phyloP scores from a whole-genome alignment of 108 stramenopile species.

The Mayamaea pseudoterrestris region DNA sequence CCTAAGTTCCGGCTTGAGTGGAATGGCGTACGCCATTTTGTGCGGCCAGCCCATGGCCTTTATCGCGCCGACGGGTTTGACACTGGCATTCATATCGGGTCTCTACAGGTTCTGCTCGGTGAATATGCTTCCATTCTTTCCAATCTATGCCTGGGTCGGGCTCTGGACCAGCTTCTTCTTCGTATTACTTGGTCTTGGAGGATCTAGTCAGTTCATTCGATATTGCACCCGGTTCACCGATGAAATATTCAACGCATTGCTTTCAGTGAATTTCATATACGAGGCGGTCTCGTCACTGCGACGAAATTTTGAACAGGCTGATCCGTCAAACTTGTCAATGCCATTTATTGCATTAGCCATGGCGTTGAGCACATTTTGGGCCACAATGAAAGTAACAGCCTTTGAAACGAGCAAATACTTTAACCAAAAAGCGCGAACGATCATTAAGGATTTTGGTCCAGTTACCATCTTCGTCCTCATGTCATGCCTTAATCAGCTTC shows the following conservation, averaged over 20 bases:
- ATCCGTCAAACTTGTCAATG: slow-evolving; percentile 76
- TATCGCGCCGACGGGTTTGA: slow-evolving; percentile 93
- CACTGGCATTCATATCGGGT: slow-evolving; percentile 87
- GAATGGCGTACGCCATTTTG: slow-evolving; percentile 79
- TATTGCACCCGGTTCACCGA: slow-evolving; percentile 96
- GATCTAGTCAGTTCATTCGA: slow-evolving; percentile 75
- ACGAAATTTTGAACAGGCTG: slow-evolving; percentile 60
- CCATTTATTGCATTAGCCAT: slow-evolving; percentile 69
- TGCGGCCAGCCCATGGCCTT: slow-evolving; percentile 96
- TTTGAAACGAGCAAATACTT: slow-evolving; percentile 65
- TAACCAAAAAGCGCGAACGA: slow-evolving; percentile 53
- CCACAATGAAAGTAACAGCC: slow-evolving; percentile 52
- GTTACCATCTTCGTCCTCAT: slow-evolving; percentile 71
- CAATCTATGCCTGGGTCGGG: slow-evolving; percentile 90
- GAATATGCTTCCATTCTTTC: slow-evolving; percentile 80
- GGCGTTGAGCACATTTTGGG: slow-evolving; percentile 51
- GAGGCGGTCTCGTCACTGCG: slow-evolving; percentile 67
- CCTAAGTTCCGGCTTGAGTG: slow-evolving; percentile 68
- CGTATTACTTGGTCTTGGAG: slow-evolving; percentile 59
- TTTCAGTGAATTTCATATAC: slow-evolving; percentile 90
- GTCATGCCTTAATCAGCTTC: slow-evolving; percentile 53
- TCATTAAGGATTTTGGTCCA: slow-evolving; percentile 90
- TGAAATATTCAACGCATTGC: slow-evolving; percentile 90
- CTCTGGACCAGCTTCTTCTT: slow-evolving; percentile 88
- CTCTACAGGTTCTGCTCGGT: slow-evolving; percentile 68